Evolutionary conservation across 108 stramenopile genomes (phyloP).

Genomic region (Skeletonema costatum): DNA sequence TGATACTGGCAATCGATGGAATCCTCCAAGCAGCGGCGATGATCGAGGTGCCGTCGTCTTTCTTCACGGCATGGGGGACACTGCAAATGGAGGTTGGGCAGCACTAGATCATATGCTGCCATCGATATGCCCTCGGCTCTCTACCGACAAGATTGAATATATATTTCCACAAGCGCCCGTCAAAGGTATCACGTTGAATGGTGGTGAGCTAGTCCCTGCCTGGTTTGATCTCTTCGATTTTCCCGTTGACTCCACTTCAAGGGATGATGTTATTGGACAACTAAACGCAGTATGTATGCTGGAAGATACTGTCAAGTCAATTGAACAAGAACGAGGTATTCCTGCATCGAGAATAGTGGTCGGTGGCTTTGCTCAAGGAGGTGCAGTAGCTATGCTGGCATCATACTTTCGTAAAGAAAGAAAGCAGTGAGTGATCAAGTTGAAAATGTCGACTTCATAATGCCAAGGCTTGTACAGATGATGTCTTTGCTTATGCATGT

Average conservation of each 20-base stretch:
- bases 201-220: slow-evolving; percentile 64
- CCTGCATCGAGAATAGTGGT: slow-evolving; percentile 60
- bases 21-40: neutral
- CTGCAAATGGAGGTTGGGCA: slow-evolving; percentile 62
- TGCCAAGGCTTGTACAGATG: no score
- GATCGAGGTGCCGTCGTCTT: slow-evolving; percentile 57
- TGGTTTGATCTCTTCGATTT: slow-evolving; percentile 86
- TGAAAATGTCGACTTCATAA: no score
- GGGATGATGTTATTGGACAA: slow-evolving; percentile 58
- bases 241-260: slow-evolving; percentile 65
- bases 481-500: neutral
- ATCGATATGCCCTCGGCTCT: slow-evolving; percentile 48
- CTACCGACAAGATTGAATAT: slow-evolving; percentile 43
- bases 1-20: neutral
- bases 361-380: slow-evolving; percentile 81
- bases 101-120: slow-evolving; percentile 45
- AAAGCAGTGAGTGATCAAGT: neutral
- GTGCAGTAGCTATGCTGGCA: slow-evolving; percentile 63
- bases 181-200: slow-evolving; percentile 74
- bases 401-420: slow-evolving; percentile 44
- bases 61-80: slow-evolving; percentile 75
- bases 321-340: slow-evolving; percentile 48
- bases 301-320: slow-evolving; percentile 29
- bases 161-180: slow-evolving; percentile 76
- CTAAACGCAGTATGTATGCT: slow-evolving; percentile 40